These are phyloP conservation scores for Termitomyces sp. DNA, from an alignment of 768 basidiomycete genomes.

Conservation along the genomic window DNA sequence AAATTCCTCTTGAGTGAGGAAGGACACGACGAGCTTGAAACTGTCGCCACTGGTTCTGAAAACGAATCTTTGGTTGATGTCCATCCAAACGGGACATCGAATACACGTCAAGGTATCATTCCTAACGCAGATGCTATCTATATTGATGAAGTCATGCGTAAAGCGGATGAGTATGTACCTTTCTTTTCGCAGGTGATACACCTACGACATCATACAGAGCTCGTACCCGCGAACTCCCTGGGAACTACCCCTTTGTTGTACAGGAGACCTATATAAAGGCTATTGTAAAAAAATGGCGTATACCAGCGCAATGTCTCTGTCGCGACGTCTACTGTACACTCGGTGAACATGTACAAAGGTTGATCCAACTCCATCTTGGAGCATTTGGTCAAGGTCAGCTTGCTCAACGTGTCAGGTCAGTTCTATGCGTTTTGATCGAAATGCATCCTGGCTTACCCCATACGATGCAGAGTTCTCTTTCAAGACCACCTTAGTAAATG, in stretches of 20 bases:
- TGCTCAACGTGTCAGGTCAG: constrained; percentile 38
- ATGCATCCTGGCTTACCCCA: not conserved
- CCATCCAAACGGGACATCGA: not conserved
- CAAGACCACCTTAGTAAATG: constrained; percentile 43
- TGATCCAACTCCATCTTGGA: constrained; percentile 46
- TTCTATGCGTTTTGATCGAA: not conserved
- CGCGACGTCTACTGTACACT: constrained; percentile 31
- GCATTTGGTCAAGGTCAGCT: constrained; percentile 48
- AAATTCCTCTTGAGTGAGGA: constrained; percentile 39
- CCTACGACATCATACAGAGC: constrained; percentile 35
- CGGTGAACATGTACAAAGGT: constrained; percentile 27
- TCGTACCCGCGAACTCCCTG: constrained; percentile 65
- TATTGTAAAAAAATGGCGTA: constrained; percentile 41
- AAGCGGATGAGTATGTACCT: constrained; percentile 38
- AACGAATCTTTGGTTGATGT: not conserved
- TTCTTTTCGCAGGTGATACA: not conserved
- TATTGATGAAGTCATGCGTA: constrained; percentile 45
- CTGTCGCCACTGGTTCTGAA: not conserved
- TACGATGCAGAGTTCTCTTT: constrained; percentile 34
- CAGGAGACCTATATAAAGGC: constrained; percentile 41
- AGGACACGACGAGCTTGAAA: constrained; percentile 8
- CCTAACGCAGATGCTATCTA: constrained; percentile 27
- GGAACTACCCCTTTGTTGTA: constrained; percentile 60
- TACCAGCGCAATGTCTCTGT: constrained; percentile 42
- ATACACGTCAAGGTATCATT: not conserved